phyloP scores from a whole-genome alignment of 495 filamentous ascomycete species.

The Xylaria nigripes region DNA sequence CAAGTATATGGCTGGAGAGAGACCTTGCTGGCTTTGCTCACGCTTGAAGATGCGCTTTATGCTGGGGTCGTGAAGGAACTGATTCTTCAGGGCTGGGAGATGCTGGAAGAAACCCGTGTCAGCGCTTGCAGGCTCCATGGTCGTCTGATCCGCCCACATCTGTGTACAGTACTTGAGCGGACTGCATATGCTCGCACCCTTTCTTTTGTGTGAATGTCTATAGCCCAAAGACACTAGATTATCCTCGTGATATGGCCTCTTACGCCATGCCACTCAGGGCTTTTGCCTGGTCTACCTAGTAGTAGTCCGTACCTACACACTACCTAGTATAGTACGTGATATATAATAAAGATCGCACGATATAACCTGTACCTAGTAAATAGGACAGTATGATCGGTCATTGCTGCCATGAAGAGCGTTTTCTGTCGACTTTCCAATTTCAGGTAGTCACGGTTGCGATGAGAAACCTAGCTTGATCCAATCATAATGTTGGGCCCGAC shows the following conservation, averaged over 20 bases:
- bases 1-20: not conserved
- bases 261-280: not conserved
- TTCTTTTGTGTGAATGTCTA: not conserved
- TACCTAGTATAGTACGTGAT: not conserved
- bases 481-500: not conserved
- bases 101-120: constrained; percentile 44
- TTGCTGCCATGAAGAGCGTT: no score
- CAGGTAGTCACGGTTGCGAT: constrained; percentile 2
- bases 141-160: not conserved
- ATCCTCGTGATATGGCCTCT: not conserved
- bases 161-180: not conserved
- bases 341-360: not conserved
- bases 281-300: not conserved
- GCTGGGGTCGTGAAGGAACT: constrained; percentile 40
- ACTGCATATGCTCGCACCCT: not conserved
- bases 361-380: no score
- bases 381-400: not conserved
- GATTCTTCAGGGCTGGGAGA: constrained; percentile 36
- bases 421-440: not conserved
- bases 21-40: constrained; percentile 18
- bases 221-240: not conserved
- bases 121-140: constrained; percentile 38
- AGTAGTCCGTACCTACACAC: no score
- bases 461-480: not conserved
- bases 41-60: constrained; percentile 35